These are phyloP conservation scores for Phytophthora citrophthora DNA, from an alignment of 352 stramenopile species.

Conservation along the genomic window DNA sequence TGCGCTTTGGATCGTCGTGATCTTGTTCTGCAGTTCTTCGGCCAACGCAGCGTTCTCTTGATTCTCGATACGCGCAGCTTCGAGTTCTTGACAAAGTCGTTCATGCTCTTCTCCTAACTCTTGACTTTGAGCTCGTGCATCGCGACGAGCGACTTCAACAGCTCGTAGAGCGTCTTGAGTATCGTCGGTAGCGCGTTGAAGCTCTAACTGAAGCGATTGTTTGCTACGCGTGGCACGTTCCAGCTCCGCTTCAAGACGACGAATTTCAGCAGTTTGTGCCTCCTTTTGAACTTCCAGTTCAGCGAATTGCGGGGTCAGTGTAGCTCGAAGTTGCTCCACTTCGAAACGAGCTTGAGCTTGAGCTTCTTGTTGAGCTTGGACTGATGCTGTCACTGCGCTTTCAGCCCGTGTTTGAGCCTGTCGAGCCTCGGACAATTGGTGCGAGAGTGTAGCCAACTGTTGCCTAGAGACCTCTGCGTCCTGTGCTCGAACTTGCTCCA, in stretches of 20 bases:
- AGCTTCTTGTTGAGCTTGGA: constrained; percentile 28
- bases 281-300: constrained; percentile 38
- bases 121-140: constrained; percentile 54
- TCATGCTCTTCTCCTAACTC: constrained; percentile 50
- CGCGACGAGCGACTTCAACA: constrained; percentile 65
- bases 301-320: constrained; percentile 29
- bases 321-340: constrained; percentile 34
- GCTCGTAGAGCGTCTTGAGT: constrained; percentile 62
- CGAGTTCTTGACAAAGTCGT: constrained; percentile 49
- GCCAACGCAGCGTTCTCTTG: constrained; percentile 45
- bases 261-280: constrained; percentile 42
- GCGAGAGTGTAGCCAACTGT: constrained; percentile 21
- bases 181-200: constrained; percentile 62
- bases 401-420: constrained; percentile 28
- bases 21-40: constrained; percentile 71
- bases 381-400: constrained; percentile 13
- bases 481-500: constrained; percentile 52
- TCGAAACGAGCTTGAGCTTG: constrained; percentile 29
- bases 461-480: constrained; percentile 45
- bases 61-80: constrained; percentile 48
- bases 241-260: constrained; percentile 52
- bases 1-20: constrained; percentile 73
- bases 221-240: constrained; percentile 50
- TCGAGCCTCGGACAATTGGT: constrained; percentile 25
- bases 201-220: constrained; percentile 58